Percentiles rank a stretch among this genome's conserved stretches.
Conservation (phyloP, 345 rosid species). For the Arabidopsis thaliana region TAIR10.1 NC_003075.7:15603501-15604000, state of each 20-base stretch:
- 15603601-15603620: background rate
- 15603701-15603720: slow-evolving; percentile 3
- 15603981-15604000: slow-evolving; percentile 9
- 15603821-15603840: slow-evolving; percentile 1
- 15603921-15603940: slow-evolving; percentile 93
- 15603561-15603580: background rate
- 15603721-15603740: background rate
- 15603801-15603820: background rate
- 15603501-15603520: background rate
- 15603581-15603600: background rate
- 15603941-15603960: slow-evolving; percentile 86
- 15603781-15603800: background rate
- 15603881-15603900: slow-evolving; percentile 61
- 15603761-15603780: slow-evolving; percentile 9
- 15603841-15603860: background rate
- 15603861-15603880: slow-evolving; percentile 6
- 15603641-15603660: slow-evolving; percentile 4
- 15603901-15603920: slow-evolving; percentile 86
- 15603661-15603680: background rate
- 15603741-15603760: slow-evolving; percentile 3
- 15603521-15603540: background rate
- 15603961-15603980: slow-evolving; percentile 54
- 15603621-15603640: background rate
- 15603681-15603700: background rate
- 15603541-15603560: background rate